Percentiles rank a stretch among this genome's conserved stretches.
Conservation (phyloP, 352 stramenopile genomes). For the Globisporangium canariense region DNA sequence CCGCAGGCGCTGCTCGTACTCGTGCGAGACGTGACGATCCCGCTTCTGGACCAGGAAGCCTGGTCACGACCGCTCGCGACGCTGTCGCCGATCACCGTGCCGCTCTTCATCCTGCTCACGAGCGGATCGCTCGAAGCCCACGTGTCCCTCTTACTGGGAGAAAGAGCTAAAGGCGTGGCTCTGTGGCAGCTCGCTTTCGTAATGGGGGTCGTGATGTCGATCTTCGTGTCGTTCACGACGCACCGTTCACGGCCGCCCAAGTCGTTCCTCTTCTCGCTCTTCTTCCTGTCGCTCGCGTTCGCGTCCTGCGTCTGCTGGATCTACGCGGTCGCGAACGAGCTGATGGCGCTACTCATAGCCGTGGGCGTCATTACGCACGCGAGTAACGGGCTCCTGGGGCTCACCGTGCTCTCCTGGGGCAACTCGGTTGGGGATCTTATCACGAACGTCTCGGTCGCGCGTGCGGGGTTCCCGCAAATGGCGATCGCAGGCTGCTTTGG, state of each 20-base stretch:
- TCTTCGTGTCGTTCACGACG: conserved; percentile 64
- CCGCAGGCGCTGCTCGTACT: conserved; percentile 51
- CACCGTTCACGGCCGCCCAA: conserved; percentile 58
- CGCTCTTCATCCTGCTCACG: conserved; percentile 82
- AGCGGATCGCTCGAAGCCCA: conserved; percentile 22
- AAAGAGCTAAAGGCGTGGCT: conserved; percentile 28
- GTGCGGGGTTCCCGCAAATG: conserved; percentile 80
- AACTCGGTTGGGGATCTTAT: conserved; percentile 84
- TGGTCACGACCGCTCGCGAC: conserved; percentile 85
- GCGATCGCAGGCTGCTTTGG: conserved; percentile 83
- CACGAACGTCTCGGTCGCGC: conserved; percentile 80
- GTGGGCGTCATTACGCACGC: conserved; percentile 72
- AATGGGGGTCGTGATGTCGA: conserved; percentile 34
- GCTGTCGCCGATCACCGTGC: conserved; percentile 78
- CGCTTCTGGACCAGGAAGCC: conserved; percentile 57
- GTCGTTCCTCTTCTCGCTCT: conserved; percentile 36
- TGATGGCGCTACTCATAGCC: conserved; percentile 78
- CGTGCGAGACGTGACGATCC: conserved; percentile 63
- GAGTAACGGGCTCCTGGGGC: conserved; percentile 69
- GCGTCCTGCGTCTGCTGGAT: conserved; percentile 90
- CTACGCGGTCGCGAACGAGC: conserved; percentile 84
- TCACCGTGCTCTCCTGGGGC: conserved; percentile 82
- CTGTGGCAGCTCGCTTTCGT: conserved; percentile 41
- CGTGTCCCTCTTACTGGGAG: conserved; percentile 9
- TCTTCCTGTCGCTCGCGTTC: conserved; percentile 74